These are phyloP conservation scores for Geotrichum restrictum DNA, from an alignment of 1,139 yeast genomes.

Conservation along the genomic window DNA sequence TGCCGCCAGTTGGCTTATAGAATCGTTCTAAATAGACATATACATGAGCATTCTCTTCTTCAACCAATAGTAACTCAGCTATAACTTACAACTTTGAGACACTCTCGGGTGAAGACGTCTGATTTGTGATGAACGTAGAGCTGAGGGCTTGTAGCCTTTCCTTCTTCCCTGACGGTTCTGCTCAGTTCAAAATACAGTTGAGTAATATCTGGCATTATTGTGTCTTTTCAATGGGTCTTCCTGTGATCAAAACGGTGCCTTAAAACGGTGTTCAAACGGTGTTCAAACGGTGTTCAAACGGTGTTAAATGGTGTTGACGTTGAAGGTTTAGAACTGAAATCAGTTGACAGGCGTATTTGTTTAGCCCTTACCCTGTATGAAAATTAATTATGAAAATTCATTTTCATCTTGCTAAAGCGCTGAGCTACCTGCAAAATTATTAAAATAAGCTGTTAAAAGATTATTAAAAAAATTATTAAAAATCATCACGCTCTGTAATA, in stretches of 20 bases:
- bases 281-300: too few species aligned
- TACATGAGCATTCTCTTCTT: neutral
- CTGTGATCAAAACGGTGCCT: too few species aligned
- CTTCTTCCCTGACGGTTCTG: constrained; percentile 20
- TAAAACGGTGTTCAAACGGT: too few species aligned
- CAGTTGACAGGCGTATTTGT: neutral
- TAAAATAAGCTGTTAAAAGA: neutral
- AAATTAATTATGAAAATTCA: neutral
- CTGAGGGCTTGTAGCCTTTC: constrained; percentile 11
- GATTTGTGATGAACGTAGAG: constrained; percentile 20
- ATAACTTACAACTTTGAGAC: constrained; percentile 29
- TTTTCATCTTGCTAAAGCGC: too few species aligned
- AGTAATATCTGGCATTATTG: constrained; percentile 27
- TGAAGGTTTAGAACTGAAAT: too few species aligned
- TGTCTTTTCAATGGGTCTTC: neutral
- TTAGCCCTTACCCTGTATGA: neutral
- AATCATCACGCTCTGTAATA: too few species aligned
- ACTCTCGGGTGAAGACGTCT: constrained; percentile 31
- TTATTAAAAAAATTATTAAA: too few species aligned
- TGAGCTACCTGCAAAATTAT: constrained; percentile 1
- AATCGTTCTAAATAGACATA: constrained; percentile 18
- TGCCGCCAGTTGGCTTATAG: constrained; percentile 27
- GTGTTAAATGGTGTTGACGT: too few species aligned
- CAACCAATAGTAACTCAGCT: neutral
- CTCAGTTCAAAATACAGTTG: constrained; percentile 28